A percentile compares a stretch with the other conserved stretches of the same genome.
Evolutionary conservation across 306 rosid genomes (phyloP).

Genomic region (Dryas octopetala): DNA sequence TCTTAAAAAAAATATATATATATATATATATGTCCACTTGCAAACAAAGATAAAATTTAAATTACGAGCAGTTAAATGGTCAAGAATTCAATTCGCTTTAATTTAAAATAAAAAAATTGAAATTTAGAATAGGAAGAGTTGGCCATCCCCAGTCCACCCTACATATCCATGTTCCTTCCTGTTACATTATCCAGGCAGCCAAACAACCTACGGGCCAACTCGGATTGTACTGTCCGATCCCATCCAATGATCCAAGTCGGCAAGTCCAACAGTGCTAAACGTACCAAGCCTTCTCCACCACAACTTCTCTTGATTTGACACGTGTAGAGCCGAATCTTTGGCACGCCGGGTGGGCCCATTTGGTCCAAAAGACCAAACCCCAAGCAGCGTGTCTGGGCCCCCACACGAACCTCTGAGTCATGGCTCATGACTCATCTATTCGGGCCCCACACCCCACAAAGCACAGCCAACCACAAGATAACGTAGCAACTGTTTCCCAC

Average conservation of each 20-base stretch:
- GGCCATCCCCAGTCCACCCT: too few species aligned
- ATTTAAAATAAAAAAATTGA: too few species aligned
- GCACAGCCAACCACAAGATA: slow-evolving; percentile 66
- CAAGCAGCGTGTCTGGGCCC: neutral
- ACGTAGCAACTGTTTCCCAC: slow-evolving; percentile 37
- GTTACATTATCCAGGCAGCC: neutral
- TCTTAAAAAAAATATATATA: too few species aligned
- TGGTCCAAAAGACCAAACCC: neutral
- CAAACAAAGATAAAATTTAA: too few species aligned
- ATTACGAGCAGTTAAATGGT: too few species aligned
- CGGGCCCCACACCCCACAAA: slow-evolving; percentile 40
- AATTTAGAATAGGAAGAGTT: too few species aligned
- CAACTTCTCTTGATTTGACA: neutral
- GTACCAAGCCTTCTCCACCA: slow-evolving; percentile 12
- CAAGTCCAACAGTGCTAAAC: neutral
- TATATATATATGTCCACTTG: too few species aligned
- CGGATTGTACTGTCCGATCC: neutral
- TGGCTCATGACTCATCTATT: neutral
- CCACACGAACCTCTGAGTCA: neutral
- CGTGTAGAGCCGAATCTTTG: slow-evolving; percentile 10
- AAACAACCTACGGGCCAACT: neutral
- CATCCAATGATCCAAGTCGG: too few species aligned
- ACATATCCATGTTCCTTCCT: neutral
- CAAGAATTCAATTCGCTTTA: too few species aligned
- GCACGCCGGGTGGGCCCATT: neutral